Evolutionary conservation across 257 asterid species (phyloP).

Genomic region (Solanum okadae): DNA sequence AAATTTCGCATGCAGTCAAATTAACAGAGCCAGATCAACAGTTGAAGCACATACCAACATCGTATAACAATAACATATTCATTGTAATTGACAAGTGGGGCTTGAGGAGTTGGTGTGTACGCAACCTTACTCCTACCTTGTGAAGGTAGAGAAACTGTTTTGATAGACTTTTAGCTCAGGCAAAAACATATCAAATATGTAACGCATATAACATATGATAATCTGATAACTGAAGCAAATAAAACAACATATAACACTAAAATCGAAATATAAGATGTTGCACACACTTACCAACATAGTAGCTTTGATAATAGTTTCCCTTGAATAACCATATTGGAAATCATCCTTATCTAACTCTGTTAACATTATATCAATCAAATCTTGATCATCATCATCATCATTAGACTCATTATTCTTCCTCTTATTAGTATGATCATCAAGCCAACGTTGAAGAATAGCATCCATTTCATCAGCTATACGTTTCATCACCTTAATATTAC

Average conservation of each 20-base stretch:
- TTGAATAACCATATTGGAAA: not conserved
- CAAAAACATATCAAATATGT: no score
- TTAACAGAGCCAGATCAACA: no score
- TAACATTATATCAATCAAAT: slow-evolving; percentile 22
- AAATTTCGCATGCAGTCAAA: no score
- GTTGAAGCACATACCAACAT: not conserved
- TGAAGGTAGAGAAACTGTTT: no score
- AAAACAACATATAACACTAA: not conserved
- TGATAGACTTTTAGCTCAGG: no score
- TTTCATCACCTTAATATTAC: slow-evolving; percentile 20
- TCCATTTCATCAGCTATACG: slow-evolving; percentile 17
- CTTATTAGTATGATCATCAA: slow-evolving; percentile 13
- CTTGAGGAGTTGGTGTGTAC: no score
- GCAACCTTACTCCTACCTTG: no score
- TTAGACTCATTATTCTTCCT: not conserved
- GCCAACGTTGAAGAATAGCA: slow-evolving; percentile 12
- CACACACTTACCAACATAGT: not conserved
- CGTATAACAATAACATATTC: no score
- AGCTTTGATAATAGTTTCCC: not conserved
- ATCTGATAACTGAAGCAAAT: no score
- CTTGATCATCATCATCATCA: not conserved
- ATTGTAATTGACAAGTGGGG: no score
- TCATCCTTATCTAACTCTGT: not conserved
- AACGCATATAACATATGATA: no score
- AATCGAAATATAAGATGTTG: no score